Percentiles rank a stretch among this genome's conserved stretches.
Evolutionary conservation across 768 basidiomycete species (phyloP).

Genomic region (Galerina sulciceps): DNA sequence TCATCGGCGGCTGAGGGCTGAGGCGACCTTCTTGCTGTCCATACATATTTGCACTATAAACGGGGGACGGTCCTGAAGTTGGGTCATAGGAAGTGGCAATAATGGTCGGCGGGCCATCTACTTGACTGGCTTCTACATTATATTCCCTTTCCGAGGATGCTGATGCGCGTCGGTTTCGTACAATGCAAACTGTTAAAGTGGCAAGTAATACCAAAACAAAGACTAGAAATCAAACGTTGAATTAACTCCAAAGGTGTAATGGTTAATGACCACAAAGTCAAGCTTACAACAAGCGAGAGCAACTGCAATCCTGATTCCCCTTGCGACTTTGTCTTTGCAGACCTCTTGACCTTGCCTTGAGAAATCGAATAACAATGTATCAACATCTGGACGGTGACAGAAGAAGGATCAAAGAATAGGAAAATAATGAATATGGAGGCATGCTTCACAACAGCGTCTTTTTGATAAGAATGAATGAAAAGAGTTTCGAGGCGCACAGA

Average conservation of each 20-base stretch:
- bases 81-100: slow-evolving; percentile 31
- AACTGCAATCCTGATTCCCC: slow-evolving; percentile 24
- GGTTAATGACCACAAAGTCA: not conserved
- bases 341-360: slow-evolving; percentile 18
- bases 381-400: not conserved
- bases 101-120: slow-evolving; percentile 32
- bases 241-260: not conserved
- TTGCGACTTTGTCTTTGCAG: slow-evolving; percentile 22
- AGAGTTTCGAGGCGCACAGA: not conserved
- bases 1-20: slow-evolving; percentile 22
- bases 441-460: not conserved
- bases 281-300: slow-evolving; percentile 23
- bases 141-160: slow-evolving; percentile 23
- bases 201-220: slow-evolving; percentile 21
- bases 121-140: slow-evolving; percentile 35
- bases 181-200: slow-evolving; percentile 18
- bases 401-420: not conserved
- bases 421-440: no score
- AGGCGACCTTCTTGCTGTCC: slow-evolving; percentile 12
- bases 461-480: not conserved
- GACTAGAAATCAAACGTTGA: slow-evolving; percentile 8
- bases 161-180: slow-evolving; percentile 21
- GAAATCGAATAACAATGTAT: not conserved
- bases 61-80: slow-evolving; percentile 25
- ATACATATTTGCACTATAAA: slow-evolving; percentile 20